Evolutionary conservation across 2,329 filamentous ascomycete species (phyloP), one percentile per base, ranked within the genome.

Genomic region (Plenodomus tracheiphilus): DNA sequence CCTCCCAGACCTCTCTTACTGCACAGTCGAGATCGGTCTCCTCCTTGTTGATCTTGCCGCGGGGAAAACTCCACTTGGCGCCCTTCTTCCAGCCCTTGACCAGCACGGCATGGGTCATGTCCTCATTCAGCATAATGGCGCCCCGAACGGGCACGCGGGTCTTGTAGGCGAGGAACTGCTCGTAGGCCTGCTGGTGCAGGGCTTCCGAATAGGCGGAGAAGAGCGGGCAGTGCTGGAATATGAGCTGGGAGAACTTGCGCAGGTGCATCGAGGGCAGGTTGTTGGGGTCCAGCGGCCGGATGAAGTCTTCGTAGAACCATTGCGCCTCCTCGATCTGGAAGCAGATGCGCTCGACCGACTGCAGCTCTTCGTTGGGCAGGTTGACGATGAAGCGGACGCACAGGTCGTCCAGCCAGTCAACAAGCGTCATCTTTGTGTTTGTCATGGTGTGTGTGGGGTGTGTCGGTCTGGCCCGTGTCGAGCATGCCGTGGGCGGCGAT

Each of bases 301-400:
- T 91, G 71, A 99, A 99, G 75, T 99, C 94, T 79, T 99, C 94
- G 83, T 99, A 99, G 76, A 96, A 99, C 94, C 94, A 99, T 85
- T 99, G 95, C 64, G 94, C 94, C 76, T 99, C 95, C 75, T 99
- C 94, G 62, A 99, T 89, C 76, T 97, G 92, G 73, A 99, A 99
- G 76, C 93, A 97, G 75, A 99, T 94, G 69, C 94, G 88, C 70
- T 91, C 90, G 49, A 96, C 89, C 2, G 89, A 91, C 59, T 86
- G 85, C 39, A 97, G 83, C 74, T 99, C 94, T 74, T 94, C 91
- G 58, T 89, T 82, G 39, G 95, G 94, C 53, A 97, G 84, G 76
- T 99, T 97, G 74, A 97, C 91, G 70, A 99, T 93, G 76, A 99
- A 99, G 71, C 95, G 91, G 72, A 96, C 93, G 75, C 91, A 96